Percentiles rank a stretch among this genome's conserved stretches.
Evolutionary conservation across 2,329 filamentous ascomycete species (phyloP).

Genomic region (Gaeumannomyces sp.): DNA sequence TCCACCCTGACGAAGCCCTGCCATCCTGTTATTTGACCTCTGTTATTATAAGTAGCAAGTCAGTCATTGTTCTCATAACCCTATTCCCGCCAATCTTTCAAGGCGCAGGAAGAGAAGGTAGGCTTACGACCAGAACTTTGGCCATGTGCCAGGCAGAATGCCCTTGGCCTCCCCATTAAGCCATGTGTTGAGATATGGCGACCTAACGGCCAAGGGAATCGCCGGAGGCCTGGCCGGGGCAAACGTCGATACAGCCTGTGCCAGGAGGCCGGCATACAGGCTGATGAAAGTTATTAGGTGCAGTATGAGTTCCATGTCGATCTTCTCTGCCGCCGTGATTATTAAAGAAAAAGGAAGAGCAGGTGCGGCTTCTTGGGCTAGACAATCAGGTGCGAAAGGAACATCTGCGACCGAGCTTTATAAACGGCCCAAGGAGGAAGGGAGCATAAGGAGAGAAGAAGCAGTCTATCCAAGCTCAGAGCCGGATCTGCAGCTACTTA

Average conservation of each 20-base stretch:
- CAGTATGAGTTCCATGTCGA: neutral
- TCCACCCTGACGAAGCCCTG: constrained; percentile 65
- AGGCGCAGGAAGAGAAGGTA: neutral
- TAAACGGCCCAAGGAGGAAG: neutral
- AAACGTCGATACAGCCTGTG: constrained; percentile 19
- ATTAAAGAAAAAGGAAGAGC: neutral
- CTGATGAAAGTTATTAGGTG: neutral
- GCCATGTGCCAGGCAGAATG: constrained; percentile 63
- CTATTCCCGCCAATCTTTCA: too few species aligned
- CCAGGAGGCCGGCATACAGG: neutral
- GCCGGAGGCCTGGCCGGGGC: constrained; percentile 26
- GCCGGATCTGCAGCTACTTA: neutral
- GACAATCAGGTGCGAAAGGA: neutral
- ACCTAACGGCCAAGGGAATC: constrained; percentile 63
- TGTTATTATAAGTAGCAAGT: constrained; percentile 16
- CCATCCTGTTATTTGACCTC: constrained; percentile 57
- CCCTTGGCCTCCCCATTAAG: constrained; percentile 57
- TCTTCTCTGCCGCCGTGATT: neutral
- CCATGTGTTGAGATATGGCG: constrained; percentile 70
- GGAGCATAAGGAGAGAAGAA: neutral
- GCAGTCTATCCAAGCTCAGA: neutral
- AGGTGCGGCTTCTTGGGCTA: too few species aligned
- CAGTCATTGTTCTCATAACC: neutral
- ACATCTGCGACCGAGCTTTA: neutral
- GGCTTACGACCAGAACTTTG: constrained; percentile 61